Base-by-base conservation (phyloP, 1,284 basidiomycete genomes). In the Amylostereum areolatum region DNA sequence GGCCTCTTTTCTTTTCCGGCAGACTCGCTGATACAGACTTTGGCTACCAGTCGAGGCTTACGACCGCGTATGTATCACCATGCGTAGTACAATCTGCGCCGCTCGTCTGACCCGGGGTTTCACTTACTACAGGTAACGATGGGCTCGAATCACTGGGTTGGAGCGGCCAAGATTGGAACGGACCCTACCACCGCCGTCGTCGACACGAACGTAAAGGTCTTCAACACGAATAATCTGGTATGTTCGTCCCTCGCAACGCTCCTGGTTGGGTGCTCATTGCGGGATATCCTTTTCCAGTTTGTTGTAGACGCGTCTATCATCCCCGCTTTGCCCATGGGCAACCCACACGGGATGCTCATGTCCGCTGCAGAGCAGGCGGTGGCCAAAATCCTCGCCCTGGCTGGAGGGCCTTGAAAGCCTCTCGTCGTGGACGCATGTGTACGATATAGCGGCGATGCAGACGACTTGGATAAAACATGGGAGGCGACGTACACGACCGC, bases 141-240 rank as follows among this genome's bases (percentile, higher is more conserved):
- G 65, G 69, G 77, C 59, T 80, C 78, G 5, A 80, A 81, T 59
- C 79, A 83, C 60, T 80, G 78, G 77, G 71, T 77, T 10, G 80
- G 78, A 6, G 73, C 78, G 28, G 72, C 72, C 53, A 69, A 56
- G 44, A 78, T 81, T 46, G 73, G 72, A n/a, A 64, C 68, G 8
- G 63, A 55, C 56, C 48, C 66, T 8, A 56, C 61, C 2, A 59
- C 31, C 44, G 64, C 66, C 11, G 81, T 83, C 28, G 80, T 83
- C 18, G 80, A 82, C 55, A 61, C 72, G 41, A 81, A 81, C 59
- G 66, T 72, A 27, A 78, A 79, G 61, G 80, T 83, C 9, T 73
- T 74, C 58, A 67, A 69, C 51, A 82, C 80, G 11, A 70, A 80
- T 63, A 81, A 83, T 60, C 61, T 81, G 48, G 75, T 75, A 55